phyloP scores from a whole-genome alignment of 2,329 filamentous ascomycete species.

The Fusarium tjaetaba region DNA sequence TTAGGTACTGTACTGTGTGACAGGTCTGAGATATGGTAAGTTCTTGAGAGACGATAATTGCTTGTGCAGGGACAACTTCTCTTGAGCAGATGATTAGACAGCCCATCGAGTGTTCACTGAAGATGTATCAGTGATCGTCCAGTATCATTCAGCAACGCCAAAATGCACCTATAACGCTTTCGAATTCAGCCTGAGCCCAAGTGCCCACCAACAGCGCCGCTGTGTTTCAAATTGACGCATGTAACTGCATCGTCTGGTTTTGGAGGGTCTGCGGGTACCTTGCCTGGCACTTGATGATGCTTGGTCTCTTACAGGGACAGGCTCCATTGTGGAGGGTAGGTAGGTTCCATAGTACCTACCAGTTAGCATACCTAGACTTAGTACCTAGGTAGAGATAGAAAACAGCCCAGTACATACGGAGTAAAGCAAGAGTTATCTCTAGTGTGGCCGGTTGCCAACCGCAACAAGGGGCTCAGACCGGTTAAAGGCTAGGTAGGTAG shows the following conservation, averaged over 20 bases:
- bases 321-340: not conserved
- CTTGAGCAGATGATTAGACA: not conserved
- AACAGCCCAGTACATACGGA: not conserved
- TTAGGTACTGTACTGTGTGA: not conserved
- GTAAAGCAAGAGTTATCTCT: not conserved
- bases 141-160: not conserved
- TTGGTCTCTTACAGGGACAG: not conserved
- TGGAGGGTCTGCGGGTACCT: constrained; percentile 20
- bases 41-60: not conserved
- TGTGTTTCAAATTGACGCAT: constrained; percentile 32
- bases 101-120: not conserved
- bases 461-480: constrained; percentile 23
- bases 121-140: not conserved
- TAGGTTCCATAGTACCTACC: not conserved
- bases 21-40: not conserved
- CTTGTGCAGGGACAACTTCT: not conserved
- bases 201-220: constrained; percentile 23
- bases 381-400: not conserved
- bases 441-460: constrained; percentile 2
- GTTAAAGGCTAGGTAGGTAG: constrained; percentile 31
- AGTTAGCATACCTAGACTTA: too few species aligned
- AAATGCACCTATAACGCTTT: constrained; percentile 6
- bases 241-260: constrained; percentile 23
- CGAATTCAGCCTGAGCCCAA: constrained; percentile 14
- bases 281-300: constrained; percentile 1